Evolutionary conservation across 2,329 filamentous ascomycete species (phyloP).

Genomic region (Trichoderma sp.): DNA sequence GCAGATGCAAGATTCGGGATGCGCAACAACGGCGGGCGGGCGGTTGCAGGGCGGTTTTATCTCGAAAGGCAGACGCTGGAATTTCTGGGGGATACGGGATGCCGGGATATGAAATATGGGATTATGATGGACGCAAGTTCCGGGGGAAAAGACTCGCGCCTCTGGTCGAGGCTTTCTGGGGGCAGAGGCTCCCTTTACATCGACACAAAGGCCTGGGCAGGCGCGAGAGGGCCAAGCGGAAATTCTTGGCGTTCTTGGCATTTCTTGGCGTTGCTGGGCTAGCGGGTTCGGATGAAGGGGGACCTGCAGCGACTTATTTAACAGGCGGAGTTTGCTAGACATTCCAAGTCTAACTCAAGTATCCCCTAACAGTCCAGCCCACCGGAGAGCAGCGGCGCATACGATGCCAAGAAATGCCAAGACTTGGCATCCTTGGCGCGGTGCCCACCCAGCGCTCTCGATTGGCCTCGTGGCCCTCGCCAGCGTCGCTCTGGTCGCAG

Average conservation of each 20-base stretch:
- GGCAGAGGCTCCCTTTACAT: slow-evolving; percentile 37
- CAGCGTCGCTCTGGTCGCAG: slow-evolving; percentile 23
- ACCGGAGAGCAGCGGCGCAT: slow-evolving; percentile 28
- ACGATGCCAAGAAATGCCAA: slow-evolving; percentile 37
- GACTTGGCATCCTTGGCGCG: slow-evolving; percentile 40
- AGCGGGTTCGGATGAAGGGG: slow-evolving; percentile 19
- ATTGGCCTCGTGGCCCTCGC: slow-evolving; percentile 30
- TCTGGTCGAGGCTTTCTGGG: slow-evolving; percentile 11
- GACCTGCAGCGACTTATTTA: neutral
- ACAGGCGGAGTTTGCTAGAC: no score
- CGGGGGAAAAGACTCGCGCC: slow-evolving; percentile 17
- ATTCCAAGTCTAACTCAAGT: neutral
- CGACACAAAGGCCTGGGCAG: slow-evolving; percentile 34
- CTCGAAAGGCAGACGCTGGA: neutral
- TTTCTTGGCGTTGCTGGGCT: slow-evolving; percentile 23
- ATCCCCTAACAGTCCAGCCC: neutral
- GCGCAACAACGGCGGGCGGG: neutral
- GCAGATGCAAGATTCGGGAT: slow-evolving; percentile 17
- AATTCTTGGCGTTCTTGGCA: slow-evolving; percentile 35
- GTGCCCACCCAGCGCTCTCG: slow-evolving; percentile 30
- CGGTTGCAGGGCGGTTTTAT: neutral
- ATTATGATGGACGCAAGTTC: slow-evolving; percentile 16
- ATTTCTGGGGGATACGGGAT: neutral
- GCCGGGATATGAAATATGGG: neutral
- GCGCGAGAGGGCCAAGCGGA: slow-evolving; percentile 37